Base-by-base conservation (phyloP, 2,329 filamentous ascomycete species). In the Xylariales sp. region DNA sequence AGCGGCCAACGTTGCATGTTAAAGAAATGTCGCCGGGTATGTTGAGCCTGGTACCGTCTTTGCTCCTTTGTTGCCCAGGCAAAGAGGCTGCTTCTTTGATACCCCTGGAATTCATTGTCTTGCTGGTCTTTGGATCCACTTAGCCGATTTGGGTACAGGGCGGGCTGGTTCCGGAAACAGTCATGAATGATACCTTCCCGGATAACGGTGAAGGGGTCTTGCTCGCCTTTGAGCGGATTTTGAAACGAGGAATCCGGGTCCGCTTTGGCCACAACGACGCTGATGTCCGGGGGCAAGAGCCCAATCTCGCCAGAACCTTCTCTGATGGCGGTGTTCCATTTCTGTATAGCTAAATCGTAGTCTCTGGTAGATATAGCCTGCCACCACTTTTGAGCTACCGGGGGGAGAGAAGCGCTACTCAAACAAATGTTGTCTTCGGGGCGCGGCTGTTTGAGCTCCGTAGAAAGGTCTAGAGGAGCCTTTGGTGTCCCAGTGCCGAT, bases 1-100 rank as follows among this genome's bases (percentile, higher is more conserved):
- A 82, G 50, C 43, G 84, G 84, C 85, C 85, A 87, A 46, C 83
- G 80, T 72, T 82, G 78, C 52, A 87, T 74, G 69, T 77, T 75
- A 76, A 84, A 87, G 73, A 80, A 86, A 5, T 73, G 69, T 53
- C 70, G 73, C 59, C 77, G 74, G 16, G 72, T 75, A 60, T 74
- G 76, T 28, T 69, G 72, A 6, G 76, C 75, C 57, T 78, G 76
- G 64, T 71, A 76, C 56, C 71, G 69, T 62, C 77, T 73, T 64
- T 78, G 73, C 48, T 67, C 68, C 68, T 71, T 59, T 59, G 73
- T 77, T 60, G 76, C 76, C 76, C 76, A 78, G 62, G 71, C 74
- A 71, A 76, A 78, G 46, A 78, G 72, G 63, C 70, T 74, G 8
- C 74, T 72, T 65, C 76, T 70, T 65, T 72, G 68, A 66, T 61